phyloP scores from a whole-genome alignment of 352 stramenopile species.

The Lagenidium sp. region DNA sequence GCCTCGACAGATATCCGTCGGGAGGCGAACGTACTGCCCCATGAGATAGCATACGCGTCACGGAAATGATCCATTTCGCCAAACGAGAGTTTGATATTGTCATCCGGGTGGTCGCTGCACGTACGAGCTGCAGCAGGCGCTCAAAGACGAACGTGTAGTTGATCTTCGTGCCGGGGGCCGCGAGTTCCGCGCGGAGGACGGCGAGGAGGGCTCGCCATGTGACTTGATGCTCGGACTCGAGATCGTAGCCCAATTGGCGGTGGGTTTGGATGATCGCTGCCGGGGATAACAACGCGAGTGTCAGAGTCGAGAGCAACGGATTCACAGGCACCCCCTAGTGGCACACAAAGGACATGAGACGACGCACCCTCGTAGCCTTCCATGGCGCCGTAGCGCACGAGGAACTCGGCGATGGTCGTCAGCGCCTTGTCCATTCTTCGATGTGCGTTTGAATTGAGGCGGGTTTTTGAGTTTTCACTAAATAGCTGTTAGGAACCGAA shows the following conservation, averaged over 20 bases:
- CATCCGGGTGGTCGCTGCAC: neutral
- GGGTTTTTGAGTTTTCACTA: too few species aligned
- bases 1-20: constrained; percentile 12
- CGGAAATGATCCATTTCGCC: neutral
- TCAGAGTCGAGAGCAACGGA: too few species aligned
- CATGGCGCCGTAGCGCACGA: constrained; percentile 16
- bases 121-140: constrained; percentile 45
- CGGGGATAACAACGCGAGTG: too few species aligned
- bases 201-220: constrained; percentile 41
- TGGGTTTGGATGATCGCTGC: constrained; percentile 33
- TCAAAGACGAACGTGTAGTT: constrained; percentile 65
- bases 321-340: too few species aligned
- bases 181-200: constrained; percentile 38
- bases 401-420: constrained; percentile 19
- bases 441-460: too few species aligned
- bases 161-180: constrained; percentile 9
- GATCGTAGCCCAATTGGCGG: constrained; percentile 25
- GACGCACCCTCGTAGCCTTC: constrained; percentile 19
- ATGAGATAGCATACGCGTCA: neutral
- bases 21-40: constrained; percentile 23
- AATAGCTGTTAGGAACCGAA: neutral
- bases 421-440: constrained; percentile 14
- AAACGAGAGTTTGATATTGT: neutral
- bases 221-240: constrained; percentile 36
- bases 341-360: neutral